A percentile compares a stretch with the other conserved stretches of the same genome.
These are phyloP conservation scores for Starmerella floris DNA, from an alignment of 805 yeast genomes.

Conservation along the genomic window DNA sequence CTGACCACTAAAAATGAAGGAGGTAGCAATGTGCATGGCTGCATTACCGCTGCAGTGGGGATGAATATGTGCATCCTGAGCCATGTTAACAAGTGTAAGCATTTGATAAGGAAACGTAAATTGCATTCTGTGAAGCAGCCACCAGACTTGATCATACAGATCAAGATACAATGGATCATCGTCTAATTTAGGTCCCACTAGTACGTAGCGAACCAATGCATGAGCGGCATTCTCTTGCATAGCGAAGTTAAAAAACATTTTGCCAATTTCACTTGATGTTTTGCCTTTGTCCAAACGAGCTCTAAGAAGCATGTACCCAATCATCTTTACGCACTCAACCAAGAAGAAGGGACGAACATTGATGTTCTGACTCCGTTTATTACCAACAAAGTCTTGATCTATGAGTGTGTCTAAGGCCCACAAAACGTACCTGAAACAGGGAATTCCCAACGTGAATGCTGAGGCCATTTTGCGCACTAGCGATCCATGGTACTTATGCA, in stretches of 20 bases:
- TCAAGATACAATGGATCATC: neutral
- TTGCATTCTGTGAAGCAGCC: neutral
- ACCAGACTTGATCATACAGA: constrained; percentile 10
- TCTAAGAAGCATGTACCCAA: constrained; percentile 7
- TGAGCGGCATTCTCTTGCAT: neutral
- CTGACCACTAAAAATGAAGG: neutral
- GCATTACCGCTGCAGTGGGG: constrained; percentile 3
- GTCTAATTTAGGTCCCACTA: neutral
- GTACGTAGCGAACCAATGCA: neutral
- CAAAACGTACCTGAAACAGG: neutral
- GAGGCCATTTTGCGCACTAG: neutral
- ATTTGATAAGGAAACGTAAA: constrained; percentile 10
- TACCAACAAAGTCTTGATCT: neutral
- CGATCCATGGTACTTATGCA: neutral
- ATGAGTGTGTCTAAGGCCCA: neutral
- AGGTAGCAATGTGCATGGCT: constrained; percentile 1
- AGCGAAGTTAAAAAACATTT: neutral
- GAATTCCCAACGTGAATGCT: neutral
- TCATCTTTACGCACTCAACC: neutral
- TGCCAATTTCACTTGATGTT: neutral
- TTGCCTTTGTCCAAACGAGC: no score
- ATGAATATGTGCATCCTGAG: constrained; percentile 1
- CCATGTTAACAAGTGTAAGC: neutral
- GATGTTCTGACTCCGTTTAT: neutral
- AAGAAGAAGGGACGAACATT: neutral